Conservation (phyloP, 176 grass and related monocot genomes). For the Triticum turgidum region DNA sequence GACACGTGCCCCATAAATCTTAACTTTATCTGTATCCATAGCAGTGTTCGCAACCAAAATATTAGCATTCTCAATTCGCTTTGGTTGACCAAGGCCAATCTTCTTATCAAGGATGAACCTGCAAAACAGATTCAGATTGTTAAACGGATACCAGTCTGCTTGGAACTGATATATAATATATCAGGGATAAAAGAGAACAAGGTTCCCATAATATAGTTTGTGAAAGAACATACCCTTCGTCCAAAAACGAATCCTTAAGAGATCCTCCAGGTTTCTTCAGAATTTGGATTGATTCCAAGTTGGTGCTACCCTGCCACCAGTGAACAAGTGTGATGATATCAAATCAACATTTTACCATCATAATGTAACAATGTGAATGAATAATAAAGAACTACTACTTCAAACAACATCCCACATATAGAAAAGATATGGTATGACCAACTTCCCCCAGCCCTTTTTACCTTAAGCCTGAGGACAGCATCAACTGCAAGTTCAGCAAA, state of each 20-base stretch:
- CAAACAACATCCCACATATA: not conserved
- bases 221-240: conserved; percentile 74
- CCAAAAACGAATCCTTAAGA: conserved; percentile 98
- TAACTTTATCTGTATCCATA: conserved; percentile 99
- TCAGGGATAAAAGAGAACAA: not conserved
- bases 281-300: conserved; percentile 95
- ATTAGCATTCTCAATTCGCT: conserved; percentile 91
- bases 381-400: not conserved
- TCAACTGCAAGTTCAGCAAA: conserved; percentile 96
- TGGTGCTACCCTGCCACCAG: conserved; percentile 84
- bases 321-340: not conserved
- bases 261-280: conserved; percentile 98
- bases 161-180: not conserved
- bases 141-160: not conserved
- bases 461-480: conserved; percentile 98
- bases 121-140: not conserved
- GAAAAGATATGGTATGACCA: not conserved
- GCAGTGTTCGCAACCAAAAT: conserved; percentile 97
- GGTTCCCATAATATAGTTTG: not conserved
- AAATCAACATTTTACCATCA: not conserved
- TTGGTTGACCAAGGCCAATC: conserved; percentile 94
- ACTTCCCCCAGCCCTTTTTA: conserved; percentile 23
- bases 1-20: conserved; percentile 93
- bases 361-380: not conserved
- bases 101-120: conserved; percentile 99